Evolutionary conservation across 768 basidiomycete genomes (phyloP), one percentile per base, ranked within the genome.

Genomic region (Mycena galopus): DNA sequence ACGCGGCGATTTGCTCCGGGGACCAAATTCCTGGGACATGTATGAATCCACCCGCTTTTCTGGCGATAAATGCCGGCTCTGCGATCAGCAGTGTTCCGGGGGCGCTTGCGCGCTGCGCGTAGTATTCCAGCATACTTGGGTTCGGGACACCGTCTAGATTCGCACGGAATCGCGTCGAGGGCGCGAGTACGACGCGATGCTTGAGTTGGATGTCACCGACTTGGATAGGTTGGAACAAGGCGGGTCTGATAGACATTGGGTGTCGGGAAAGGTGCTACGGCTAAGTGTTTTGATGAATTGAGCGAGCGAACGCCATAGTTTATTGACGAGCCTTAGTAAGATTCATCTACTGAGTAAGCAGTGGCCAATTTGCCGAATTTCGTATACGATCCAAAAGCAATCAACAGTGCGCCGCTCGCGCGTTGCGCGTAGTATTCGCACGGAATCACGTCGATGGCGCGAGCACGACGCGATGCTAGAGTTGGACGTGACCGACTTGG

Each of bases 1-100:
- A 93, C 0, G 80, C 87, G 0, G 68, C 75, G 37, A 91, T 85
- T 73, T 95, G 93, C 33, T 87, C 89, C 4, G 86, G 78, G n/a
- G 78, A 89, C 84, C 88, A 93, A 65, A 93, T 88, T 0, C 93
- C 93, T 2, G 93, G 93, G 0, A 87, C 85, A 65, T 89, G 79
- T 2, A 68, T 60, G 50, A 80, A 83, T 1, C 90, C 91, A 3
- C 87, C 89, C 0, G 90, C 89, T 17, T 85, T 75, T 2, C 79
- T 77, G 0, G 87, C 84, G 58, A 93, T 87, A 62, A 86, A 81
- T 2, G 90, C 89, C 0, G 84, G 91, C 78, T 93, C 91, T 2
- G 89, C 79, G 66, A 93, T 85, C 53, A 90, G 79, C 12, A 92
- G 79, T 0, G 88, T 90, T 0, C 91, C 91, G 0, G 87, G 85